Percentiles rank a stretch among this genome's conserved stretches.
Evolutionary conservation across 2,329 filamentous ascomycete genomes (phyloP).

Genomic region (Polychaeton citri): DNA sequence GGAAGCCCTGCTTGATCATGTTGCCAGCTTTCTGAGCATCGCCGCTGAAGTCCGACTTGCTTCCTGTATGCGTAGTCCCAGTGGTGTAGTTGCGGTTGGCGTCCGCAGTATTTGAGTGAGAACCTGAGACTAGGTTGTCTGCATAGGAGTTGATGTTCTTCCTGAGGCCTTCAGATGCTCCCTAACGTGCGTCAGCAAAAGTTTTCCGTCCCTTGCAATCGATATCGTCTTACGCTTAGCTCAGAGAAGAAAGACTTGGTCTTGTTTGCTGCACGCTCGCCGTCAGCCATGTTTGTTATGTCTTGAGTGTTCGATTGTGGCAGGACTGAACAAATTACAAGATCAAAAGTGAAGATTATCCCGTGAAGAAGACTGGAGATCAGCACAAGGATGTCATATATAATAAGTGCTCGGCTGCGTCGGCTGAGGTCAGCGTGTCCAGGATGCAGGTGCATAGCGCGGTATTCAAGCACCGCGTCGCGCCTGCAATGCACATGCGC

Average conservation of each 20-base stretch:
- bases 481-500: too few relatives aligned
- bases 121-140: slow-evolving; percentile 9
- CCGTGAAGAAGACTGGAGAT: too few relatives aligned
- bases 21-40: neutral
- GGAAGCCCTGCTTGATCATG: neutral
- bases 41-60: neutral
- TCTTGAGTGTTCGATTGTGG: neutral
- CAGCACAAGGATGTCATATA: too few relatives aligned
- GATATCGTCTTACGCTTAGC: neutral
- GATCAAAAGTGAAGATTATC: too few relatives aligned
- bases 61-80: neutral
- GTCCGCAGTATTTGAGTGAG: neutral
- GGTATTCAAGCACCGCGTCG: too few relatives aligned
- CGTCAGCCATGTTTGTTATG: neutral
- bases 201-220: too few relatives aligned
- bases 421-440: too few relatives aligned
- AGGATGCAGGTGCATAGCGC: too few relatives aligned
- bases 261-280: neutral
- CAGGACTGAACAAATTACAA: too few relatives aligned
- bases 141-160: slow-evolving; percentile 17
- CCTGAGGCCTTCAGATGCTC: slow-evolving; percentile 12
- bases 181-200: slow-evolving; percentile 6
- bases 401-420: too few relatives aligned
- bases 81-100: neutral
- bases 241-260: neutral